These are phyloP conservation scores for Chaetoceros tenuissimus DNA, from an alignment of 108 stramenopile species.

Conservation along the genomic window DNA sequence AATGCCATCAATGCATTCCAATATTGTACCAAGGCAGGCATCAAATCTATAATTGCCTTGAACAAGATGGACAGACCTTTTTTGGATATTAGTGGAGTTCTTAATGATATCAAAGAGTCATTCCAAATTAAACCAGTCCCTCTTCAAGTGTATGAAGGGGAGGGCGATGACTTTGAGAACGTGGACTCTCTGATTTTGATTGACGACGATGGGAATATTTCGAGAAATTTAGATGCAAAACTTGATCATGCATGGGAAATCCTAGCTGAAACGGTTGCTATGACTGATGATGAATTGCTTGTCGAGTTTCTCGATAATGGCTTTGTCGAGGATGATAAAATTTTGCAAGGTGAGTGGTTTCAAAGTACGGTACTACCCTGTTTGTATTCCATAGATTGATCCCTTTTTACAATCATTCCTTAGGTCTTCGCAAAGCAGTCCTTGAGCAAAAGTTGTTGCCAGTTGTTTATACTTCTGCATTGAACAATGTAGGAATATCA, in stretches of 20 bases:
- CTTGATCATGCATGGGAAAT: slow-evolving; percentile 17
- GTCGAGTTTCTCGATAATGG: slow-evolving; percentile 16
- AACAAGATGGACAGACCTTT: slow-evolving; percentile 27
- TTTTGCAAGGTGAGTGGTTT: no score
- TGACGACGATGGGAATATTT: slow-evolving; percentile 5
- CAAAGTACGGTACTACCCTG: no score
- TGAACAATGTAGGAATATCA: slow-evolving; percentile 16
- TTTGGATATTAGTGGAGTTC: slow-evolving; percentile 9
- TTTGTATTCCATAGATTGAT: no score
- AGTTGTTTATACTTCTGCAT: slow-evolving; percentile 17
- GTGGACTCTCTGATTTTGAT: slow-evolving; percentile 12
- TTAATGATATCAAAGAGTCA: slow-evolving; percentile 11
- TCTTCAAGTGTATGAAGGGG: slow-evolving; percentile 13
- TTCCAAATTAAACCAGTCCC: slow-evolving; percentile 20
- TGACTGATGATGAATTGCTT: slow-evolving; percentile 25
- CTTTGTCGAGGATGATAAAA: no score
- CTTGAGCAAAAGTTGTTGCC: slow-evolving; percentile 15
- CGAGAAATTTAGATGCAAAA: slow-evolving; percentile 5
- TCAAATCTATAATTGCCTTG: slow-evolving; percentile 22
- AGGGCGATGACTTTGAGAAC: slow-evolving; percentile 9
- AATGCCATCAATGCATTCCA: slow-evolving; percentile 16
- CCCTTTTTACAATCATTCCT: slow-evolving; percentile 7
- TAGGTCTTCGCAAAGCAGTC: slow-evolving; percentile 8
- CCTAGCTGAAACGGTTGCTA: slow-evolving; percentile 21
- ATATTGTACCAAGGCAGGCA: slow-evolving; percentile 15